Evolutionary conservation across 257 asterid genomes (phyloP).

Genomic region (Scutellaria barbata): DNA sequence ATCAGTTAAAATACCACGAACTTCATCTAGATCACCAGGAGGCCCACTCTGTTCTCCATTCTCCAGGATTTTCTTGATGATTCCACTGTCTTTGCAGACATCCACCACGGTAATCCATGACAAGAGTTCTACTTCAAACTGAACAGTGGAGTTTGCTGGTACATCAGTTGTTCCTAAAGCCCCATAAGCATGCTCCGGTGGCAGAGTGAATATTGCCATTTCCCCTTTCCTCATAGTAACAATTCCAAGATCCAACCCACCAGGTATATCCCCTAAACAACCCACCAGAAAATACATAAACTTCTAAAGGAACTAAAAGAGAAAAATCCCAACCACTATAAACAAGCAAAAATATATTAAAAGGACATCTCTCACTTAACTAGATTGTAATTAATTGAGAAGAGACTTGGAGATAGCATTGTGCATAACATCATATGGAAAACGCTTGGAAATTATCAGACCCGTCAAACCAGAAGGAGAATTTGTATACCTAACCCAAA

Average conservation of each 20-base stretch:
- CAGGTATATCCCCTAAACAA: constrained; percentile 46
- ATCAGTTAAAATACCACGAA: constrained; percentile 51
- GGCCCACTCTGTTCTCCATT: constrained; percentile 65
- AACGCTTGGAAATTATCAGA: neutral
- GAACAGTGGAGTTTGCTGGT: constrained; percentile 51
- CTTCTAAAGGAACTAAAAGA: constrained; percentile 8
- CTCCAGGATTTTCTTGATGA: constrained; percentile 62
- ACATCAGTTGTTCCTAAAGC: constrained; percentile 44
- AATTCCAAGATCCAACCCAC: constrained; percentile 61
- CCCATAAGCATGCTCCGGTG: constrained; percentile 54
- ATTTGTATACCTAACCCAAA: neutral
- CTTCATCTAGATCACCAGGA: constrained; percentile 77
- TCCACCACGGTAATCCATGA: constrained; percentile 76
- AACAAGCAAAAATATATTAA: neutral
- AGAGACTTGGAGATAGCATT: constrained; percentile 9
- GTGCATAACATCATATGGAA: neutral
- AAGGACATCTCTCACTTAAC: neutral
- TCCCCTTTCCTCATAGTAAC: constrained; percentile 76
- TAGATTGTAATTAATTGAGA: neutral
- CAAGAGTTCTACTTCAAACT: constrained; percentile 68
- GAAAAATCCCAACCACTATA: constrained; percentile 6
- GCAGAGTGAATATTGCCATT: constrained; percentile 58
- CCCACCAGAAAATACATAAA: constrained; percentile 29
- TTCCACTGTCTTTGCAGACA: constrained; percentile 76
- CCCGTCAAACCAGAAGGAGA: neutral